Evolutionary conservation across 164 flowering plant genomes (phyloP).

Genomic region (Umbellularia californica): DNA sequence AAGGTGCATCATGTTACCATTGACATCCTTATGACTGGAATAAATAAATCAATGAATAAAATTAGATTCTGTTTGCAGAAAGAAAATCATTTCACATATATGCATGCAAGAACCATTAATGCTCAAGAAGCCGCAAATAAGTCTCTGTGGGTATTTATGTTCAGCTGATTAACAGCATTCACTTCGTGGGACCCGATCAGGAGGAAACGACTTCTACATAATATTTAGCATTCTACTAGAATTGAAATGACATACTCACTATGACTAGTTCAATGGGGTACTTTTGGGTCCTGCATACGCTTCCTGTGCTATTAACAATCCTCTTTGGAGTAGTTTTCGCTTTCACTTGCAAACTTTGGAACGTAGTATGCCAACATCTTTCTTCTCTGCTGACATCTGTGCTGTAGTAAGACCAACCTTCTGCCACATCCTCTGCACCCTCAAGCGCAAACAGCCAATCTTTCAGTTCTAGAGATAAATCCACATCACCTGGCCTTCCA

Average conservation of each 20-base stretch:
- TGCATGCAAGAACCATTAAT: neutral
- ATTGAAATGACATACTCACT: conserved; percentile 35
- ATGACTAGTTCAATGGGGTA: conserved; percentile 69
- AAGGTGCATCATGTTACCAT: neutral
- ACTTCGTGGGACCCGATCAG: neutral
- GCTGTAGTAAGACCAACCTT: conserved; percentile 39
- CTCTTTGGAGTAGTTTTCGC: conserved; percentile 59
- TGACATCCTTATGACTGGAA: neutral
- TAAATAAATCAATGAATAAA: neutral
- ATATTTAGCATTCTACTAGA: neutral
- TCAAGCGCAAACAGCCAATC: conserved; percentile 97
- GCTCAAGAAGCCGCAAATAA: neutral
- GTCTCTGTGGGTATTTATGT: too few relatives aligned
- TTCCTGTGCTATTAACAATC: conserved; percentile 25
- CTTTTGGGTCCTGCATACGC: conserved; percentile 21
- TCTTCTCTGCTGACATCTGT: conserved; percentile 55
- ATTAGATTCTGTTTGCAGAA: neutral
- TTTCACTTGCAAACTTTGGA: conserved; percentile 55
- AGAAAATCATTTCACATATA: too few relatives aligned
- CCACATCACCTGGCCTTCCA: conserved; percentile 85
- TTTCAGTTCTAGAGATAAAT: conserved; percentile 68
- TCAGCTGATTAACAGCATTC: neutral
- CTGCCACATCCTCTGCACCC: conserved; percentile 71
- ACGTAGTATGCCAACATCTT: conserved; percentile 88
- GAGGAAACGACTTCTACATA: too few relatives aligned